Evolutionary conservation across 106 monocot genomes (phyloP).

Genomic region (Phalaenopsis aphrodite): DNA sequence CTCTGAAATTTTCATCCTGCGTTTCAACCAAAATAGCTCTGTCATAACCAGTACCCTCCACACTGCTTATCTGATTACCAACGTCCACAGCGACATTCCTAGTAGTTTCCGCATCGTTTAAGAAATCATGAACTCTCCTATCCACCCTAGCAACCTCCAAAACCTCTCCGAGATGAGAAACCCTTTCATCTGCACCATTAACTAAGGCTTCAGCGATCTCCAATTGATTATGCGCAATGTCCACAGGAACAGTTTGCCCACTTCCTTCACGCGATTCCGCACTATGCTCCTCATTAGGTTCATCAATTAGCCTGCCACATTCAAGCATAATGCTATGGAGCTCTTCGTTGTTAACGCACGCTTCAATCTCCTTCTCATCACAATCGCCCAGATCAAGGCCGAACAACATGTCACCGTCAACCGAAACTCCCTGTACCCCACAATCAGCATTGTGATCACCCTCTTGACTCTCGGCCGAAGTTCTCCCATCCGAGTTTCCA

Average conservation of each 20-base stretch:
- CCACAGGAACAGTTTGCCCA: not conserved
- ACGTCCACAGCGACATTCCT: not conserved
- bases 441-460: not conserved
- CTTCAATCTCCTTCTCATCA: constrained; percentile 7
- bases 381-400: not conserved
- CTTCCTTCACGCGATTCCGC: not conserved
- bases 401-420: not conserved
- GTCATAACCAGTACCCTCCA: not conserved
- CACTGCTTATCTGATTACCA: not conserved
- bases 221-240: not conserved
- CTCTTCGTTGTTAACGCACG: not conserved
- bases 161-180: not conserved
- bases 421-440: not conserved
- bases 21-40: not conserved
- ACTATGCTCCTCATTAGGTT: not conserved
- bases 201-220: not conserved
- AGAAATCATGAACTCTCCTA: not conserved
- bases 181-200: not conserved
- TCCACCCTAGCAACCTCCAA: not conserved
- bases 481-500: not conserved
- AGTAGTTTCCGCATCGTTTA: not conserved
- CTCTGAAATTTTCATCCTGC: not conserved
- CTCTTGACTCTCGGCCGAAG: not conserved
- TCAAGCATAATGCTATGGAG: not conserved
- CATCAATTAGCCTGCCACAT: not conserved